Conservation (phyloP, 2,329 filamentous ascomycete species). For the Pyrenophora tritici-repentis region DNA sequence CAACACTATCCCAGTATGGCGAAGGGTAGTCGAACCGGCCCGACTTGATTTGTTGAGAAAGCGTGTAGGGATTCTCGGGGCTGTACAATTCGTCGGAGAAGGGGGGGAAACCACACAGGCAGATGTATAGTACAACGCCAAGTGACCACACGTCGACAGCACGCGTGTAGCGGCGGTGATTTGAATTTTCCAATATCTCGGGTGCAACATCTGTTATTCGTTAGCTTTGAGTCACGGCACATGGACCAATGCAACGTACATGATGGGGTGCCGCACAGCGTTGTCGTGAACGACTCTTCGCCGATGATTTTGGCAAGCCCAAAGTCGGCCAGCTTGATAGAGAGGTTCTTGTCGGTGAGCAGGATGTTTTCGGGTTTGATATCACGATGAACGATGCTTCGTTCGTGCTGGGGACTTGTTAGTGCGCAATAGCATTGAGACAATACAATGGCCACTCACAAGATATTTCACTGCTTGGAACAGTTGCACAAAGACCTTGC, state of each 20-base stretch:
- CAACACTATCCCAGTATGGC: conserved; percentile 91
- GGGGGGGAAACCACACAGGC: conserved; percentile 92
- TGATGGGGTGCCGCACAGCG: conserved; percentile 91
- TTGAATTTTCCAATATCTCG: conserved; percentile 84
- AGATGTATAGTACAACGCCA: conserved; percentile 97
- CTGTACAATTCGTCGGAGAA: conserved; percentile 93
- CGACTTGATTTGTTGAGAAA: conserved; percentile 87
- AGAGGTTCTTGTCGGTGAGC: conserved; percentile 79
- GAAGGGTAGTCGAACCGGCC: conserved; percentile 93
- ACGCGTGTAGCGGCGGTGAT: conserved; percentile 86
- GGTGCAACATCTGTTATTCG: conserved; percentile 75
- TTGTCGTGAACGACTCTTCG: conserved; percentile 97
- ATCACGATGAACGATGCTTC: conserved; percentile 95
- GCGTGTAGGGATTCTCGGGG: conserved; percentile 78
- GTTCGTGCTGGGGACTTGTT: conserved; percentile 73
- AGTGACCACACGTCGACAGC: conserved; percentile 97
- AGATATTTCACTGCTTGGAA: conserved; percentile 95
- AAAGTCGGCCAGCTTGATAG: conserved; percentile 93
- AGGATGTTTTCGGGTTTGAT: conserved; percentile 98
- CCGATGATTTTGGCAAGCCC: conserved; percentile 98
- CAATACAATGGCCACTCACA: conserved; percentile 58
- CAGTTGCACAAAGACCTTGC: conserved; percentile 86
- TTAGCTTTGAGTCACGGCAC: conserved; percentile 20
- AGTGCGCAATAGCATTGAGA: conserved; percentile 19
- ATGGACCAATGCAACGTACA: conserved; percentile 52